Base-by-base conservation (phyloP, 1,284 basidiomycete species). In the Cutaneotrichosporon mucoides region DNA sequence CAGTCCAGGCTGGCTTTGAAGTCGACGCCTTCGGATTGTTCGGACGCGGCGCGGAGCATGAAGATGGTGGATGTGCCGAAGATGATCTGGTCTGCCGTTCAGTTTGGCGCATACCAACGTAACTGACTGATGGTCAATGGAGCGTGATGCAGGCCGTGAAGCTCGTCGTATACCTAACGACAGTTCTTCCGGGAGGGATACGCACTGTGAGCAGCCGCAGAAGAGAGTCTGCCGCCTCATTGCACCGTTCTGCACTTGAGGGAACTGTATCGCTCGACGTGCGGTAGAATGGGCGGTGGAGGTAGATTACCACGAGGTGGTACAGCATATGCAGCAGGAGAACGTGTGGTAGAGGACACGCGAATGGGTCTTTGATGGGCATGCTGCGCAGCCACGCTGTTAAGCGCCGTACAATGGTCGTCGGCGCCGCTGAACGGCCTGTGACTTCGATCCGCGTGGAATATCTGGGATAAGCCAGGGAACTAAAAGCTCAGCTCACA, bases 21-120 rank as follows among this genome's bases (percentile, higher is more conserved):
- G 34, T 47, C 45, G 24, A 16, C 13, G 13, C 43, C 44, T 8
- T 47, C 54, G 12, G 43, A 24, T n/a, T 48, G 44, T 33, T 55
- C 44, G 7, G 33, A 34, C 10, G 35, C 54, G 12, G 54, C 44
- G 3, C 35, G 44, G 8, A 55, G 45, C 10, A 55, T 36, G 54
- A 77, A 76, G 13, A 76, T 69, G 35, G 76, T 73, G 13, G 75
- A 68, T 60, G 67, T 68, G 40, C 69, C 68, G 6, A 71, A 45
- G 16, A 58, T 54, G 45, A 67, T 66, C 56, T 72, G 67, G 66
- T 71, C 66, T 48, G 42, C 38, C 4, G 52, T 46, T 5, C 16
- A 40, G 45, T 47, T 49, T 34, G 51, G 47, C 5, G 38, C 36
- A 41, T 6, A 41, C 36, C 2, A 9, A 11, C 9, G 33, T 9